phyloP scores from a whole-genome alignment of 768 basidiomycete genomes.

The Russula dissimulans region DNA sequence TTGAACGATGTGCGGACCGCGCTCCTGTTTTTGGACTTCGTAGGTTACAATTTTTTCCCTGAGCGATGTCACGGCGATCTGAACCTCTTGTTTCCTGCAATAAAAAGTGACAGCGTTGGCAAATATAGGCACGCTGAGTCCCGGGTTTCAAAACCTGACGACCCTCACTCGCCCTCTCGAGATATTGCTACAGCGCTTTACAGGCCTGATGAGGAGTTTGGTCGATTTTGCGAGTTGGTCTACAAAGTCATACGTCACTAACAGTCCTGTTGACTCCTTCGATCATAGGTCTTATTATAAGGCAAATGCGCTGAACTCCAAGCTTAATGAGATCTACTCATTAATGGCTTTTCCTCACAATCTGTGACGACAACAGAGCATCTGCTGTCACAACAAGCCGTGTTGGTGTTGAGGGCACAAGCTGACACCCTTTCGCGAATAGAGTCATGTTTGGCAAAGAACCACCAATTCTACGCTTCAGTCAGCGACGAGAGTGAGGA shows the following conservation, averaged over 20 bases:
- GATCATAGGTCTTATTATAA: slow-evolving; percentile 3
- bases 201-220: slow-evolving; percentile 9
- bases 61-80: neutral
- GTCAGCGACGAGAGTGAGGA: neutral
- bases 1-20: slow-evolving; percentile 13
- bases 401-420: slow-evolving; percentile 1
- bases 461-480: neutral
- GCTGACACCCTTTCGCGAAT: slow-evolving; percentile 5
- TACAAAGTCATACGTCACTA: neutral
- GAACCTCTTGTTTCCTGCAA: neutral
- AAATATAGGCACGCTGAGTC: slow-evolving; percentile 8
- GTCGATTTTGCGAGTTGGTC: slow-evolving; percentile 12
- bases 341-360: neutral
- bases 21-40: slow-evolving; percentile 5
- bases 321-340: neutral
- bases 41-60: neutral
- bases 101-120: slow-evolving; percentile 3
- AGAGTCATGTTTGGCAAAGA: neutral
- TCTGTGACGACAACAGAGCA: neutral
- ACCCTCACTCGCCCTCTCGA: slow-evolving; percentile 7
- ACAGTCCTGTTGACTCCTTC: neutral
- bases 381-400: slow-evolving; percentile 2
- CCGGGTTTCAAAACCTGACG: slow-evolving; percentile 2
- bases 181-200: neutral
- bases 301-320: slow-evolving; percentile 8